Percentiles rank a stretch among this genome's conserved stretches.
Conservation (phyloP, 495 filamentous ascomycete genomes). For the Usnea hakonensis region DNA sequence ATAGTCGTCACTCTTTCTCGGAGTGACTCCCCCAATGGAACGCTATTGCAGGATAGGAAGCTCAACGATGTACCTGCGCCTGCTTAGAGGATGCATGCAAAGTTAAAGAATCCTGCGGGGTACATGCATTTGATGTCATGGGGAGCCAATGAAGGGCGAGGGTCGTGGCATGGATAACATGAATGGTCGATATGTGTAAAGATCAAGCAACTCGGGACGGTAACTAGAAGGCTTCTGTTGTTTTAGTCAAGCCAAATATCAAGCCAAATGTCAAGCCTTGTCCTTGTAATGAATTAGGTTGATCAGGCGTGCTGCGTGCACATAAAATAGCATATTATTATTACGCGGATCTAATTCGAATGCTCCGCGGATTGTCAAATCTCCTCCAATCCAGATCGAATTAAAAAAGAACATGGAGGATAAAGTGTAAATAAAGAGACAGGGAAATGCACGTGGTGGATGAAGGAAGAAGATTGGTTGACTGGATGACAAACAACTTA, state of each 20-base stretch:
- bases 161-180: not conserved
- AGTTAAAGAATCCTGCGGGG: not conserved
- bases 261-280: no score
- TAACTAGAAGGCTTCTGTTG: not conserved
- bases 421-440: not conserved
- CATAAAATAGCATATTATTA: no score
- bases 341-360: no score
- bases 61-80: not conserved
- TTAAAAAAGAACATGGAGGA: no score
- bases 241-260: not conserved
- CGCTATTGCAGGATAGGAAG: not conserved
- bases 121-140: not conserved
- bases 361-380: no score
- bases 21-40: not conserved
- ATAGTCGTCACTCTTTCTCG: not conserved
- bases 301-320: no score
- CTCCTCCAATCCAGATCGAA: no score
- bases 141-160: not conserved
- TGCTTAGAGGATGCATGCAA: not conserved
- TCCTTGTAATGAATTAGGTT: no score
- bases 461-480: conserved; percentile 5
- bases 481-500: conserved; percentile 1
- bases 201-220: not conserved
- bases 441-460: not conserved
- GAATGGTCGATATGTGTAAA: not conserved